phyloP scores from a whole-genome alignment of 2,329 filamentous ascomycete genomes.

The Chaetoscypha palmicola region DNA sequence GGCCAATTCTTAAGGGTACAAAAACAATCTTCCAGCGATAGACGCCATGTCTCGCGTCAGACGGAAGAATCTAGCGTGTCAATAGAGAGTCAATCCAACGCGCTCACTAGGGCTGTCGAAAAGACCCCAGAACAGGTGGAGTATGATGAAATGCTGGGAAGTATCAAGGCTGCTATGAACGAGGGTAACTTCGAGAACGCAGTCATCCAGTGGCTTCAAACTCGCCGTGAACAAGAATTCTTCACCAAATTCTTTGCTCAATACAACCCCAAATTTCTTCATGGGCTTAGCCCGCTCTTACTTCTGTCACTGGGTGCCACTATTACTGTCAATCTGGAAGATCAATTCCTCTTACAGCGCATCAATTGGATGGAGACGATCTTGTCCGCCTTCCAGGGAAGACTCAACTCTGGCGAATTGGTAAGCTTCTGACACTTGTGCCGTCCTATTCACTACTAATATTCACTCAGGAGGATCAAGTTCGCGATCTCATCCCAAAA shows the following conservation, averaged over 20 bases:
- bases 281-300: conserved; percentile 52
- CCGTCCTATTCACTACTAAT: conserved; percentile 23
- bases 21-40: conserved; percentile 41
- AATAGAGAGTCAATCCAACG: conserved; percentile 7
- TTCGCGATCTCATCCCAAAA: conserved; percentile 48
- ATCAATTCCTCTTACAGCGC: conserved; percentile 46
- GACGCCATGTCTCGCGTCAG: conserved; percentile 13
- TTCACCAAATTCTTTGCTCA: conserved; percentile 50
- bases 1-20: conserved; percentile 54
- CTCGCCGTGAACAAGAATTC: conserved; percentile 53
- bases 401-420: conserved; percentile 25
- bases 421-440: conserved; percentile 26
- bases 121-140: conserved; percentile 46
- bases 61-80: conserved; percentile 10
- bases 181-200: conserved; percentile 55
- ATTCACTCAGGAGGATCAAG: conserved; percentile 42
- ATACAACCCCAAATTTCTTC: conserved; percentile 46
- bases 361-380: conserved; percentile 55
- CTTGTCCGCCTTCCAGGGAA: conserved; percentile 42
- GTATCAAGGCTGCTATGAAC: conserved; percentile 56
- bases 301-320: conserved; percentile 59
- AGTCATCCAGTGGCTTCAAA: conserved; percentile 61
- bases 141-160: conserved; percentile 46
- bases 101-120: conserved; percentile 29
- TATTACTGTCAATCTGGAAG: conserved; percentile 51